A percentile compares a stretch with the other conserved stretches of the same genome.
Evolutionary conservation across 768 basidiomycete species (phyloP).

Genomic region (Clavaria fumosa): DNA sequence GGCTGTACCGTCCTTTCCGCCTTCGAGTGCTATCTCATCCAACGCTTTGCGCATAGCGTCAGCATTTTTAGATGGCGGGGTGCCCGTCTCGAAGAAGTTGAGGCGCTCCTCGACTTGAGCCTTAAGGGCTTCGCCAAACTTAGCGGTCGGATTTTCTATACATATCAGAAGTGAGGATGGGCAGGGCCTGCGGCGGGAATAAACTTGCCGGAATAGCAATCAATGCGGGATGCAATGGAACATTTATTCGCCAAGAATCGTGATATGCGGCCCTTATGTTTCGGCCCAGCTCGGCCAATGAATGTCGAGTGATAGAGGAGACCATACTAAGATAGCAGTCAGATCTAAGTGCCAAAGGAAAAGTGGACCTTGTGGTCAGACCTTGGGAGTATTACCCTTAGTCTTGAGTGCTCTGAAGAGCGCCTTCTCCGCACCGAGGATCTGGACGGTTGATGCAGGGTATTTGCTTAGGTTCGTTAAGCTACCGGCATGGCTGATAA

Average conservation of each 20-base stretch:
- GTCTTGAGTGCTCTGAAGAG: constrained; percentile 95
- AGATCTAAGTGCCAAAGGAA: constrained; percentile 1
- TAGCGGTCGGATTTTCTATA: constrained; percentile 71
- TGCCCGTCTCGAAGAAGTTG: constrained; percentile 85
- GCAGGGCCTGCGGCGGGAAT: not conserved
- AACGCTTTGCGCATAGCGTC: constrained; percentile 87
- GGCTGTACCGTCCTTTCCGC: constrained; percentile 26
- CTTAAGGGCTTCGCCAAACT: constrained; percentile 89
- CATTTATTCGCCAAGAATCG: constrained; percentile 99
- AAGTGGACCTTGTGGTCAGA: constrained; percentile 14
- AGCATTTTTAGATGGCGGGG: constrained; percentile 76
- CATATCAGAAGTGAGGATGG: not conserved
- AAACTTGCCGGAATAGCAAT: constrained; percentile 71
- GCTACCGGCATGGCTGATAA: constrained; percentile 93
- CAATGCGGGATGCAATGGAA: constrained; percentile 92
- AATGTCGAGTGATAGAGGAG: constrained; percentile 95
- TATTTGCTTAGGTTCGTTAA: constrained; percentile 96
- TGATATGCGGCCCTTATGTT: constrained; percentile 94
- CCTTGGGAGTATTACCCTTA: constrained; percentile 97
- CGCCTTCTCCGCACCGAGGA: constrained; percentile 95
- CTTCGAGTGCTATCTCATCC: constrained; percentile 52
- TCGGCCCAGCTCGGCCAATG: constrained; percentile 87
- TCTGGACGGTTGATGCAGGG: constrained; percentile 96
- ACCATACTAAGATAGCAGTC: constrained; percentile 75
- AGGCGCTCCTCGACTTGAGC: constrained; percentile 93